Evolutionary conservation across 148 eudicot species (phyloP).

Genomic region (Rhododendron molle): DNA sequence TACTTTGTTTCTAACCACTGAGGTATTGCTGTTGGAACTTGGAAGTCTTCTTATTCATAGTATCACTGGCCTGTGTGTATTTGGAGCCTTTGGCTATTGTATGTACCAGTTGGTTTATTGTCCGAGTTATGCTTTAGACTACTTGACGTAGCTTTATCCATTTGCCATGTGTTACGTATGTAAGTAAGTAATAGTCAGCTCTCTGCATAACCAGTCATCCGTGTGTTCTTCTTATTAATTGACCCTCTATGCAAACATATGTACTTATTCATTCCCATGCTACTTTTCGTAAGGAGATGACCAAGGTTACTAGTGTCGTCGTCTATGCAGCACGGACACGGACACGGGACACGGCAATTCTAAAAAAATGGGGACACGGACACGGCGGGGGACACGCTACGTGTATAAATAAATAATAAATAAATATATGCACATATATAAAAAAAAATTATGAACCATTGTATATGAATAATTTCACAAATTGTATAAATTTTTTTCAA

Average conservation of each 20-base stretch:
- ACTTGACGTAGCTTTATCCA: background rate
- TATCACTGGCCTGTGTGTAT: background rate
- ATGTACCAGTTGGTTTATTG: background rate
- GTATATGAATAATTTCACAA: too few species aligned
- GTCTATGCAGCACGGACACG: too few species aligned
- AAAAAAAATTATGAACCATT: too few species aligned
- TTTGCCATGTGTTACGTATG: background rate
- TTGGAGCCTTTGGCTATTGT: background rate
- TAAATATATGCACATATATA: too few species aligned
- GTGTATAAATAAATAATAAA: too few species aligned
- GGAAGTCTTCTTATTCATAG: background rate
- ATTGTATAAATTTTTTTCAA: too few species aligned
- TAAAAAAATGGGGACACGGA: too few species aligned
- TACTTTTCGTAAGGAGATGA: background rate
- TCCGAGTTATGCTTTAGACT: background rate
- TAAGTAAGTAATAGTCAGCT: background rate
- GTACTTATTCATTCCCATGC: background rate
- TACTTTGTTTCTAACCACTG: background rate
- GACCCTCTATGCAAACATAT: background rate
- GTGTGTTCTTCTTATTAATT: background rate
- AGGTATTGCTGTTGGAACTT: background rate
- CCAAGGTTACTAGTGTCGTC: background rate
- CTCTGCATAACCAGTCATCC: background rate
- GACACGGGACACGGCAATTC: too few species aligned
- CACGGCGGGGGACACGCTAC: too few species aligned